Conservation (phyloP, 768 basidiomycete species). For the Hericium coralloides region DNA sequence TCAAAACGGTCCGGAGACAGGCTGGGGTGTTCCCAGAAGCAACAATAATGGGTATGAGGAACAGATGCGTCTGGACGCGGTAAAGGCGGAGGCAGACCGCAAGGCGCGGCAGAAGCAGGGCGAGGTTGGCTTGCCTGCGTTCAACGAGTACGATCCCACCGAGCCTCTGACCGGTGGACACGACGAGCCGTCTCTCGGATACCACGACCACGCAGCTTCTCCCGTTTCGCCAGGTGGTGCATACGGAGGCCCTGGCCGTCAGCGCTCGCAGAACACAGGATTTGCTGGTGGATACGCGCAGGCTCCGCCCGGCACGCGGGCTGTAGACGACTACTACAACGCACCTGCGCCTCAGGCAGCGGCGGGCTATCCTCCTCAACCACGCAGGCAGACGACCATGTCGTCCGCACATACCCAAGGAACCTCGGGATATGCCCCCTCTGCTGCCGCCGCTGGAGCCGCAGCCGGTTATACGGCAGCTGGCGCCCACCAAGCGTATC, state of each 20-base stretch:
- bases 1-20: not conserved
- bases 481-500: constrained; percentile 19
- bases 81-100: constrained; percentile 80
- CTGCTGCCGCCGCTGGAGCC: constrained; percentile 23
- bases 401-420: constrained; percentile 26
- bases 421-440: constrained; percentile 33
- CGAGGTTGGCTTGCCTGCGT: constrained; percentile 68
- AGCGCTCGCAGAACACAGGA: constrained; percentile 20
- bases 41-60: constrained; percentile 37
- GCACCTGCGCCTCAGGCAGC: constrained; percentile 29
- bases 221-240: constrained; percentile 6
- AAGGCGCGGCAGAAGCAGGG: constrained; percentile 54
- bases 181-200: constrained; percentile 29
- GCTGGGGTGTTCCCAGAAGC: constrained; percentile 13
- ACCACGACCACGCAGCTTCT: constrained; percentile 15
- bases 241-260: constrained; percentile 16
- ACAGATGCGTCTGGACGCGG: constrained; percentile 70
- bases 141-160: constrained; percentile 51
- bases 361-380: constrained; percentile 32
- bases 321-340: constrained; percentile 67
- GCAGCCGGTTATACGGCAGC: not conserved
- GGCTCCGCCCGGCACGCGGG: constrained; percentile 53
- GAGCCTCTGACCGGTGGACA: constrained; percentile 58
- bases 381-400: constrained; percentile 19
- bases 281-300: constrained; percentile 54